Conservation (phyloP, 2,329 filamentous ascomycete species). For the Paecilomyces sp. region DNA sequence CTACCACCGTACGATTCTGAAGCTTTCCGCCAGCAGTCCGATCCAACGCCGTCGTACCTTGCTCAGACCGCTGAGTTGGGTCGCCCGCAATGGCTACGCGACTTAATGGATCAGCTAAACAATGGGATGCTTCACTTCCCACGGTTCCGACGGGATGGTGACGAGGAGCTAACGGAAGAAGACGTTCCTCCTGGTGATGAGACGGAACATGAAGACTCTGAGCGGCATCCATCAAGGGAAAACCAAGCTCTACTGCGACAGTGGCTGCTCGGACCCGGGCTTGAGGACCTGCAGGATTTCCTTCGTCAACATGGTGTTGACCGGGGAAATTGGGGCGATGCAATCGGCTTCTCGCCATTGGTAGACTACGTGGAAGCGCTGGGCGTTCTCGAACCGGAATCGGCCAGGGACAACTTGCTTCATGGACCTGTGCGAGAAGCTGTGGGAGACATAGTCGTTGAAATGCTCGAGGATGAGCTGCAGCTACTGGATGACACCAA, state of each 20-base stretch:
- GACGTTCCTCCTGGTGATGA: constrained; percentile 7
- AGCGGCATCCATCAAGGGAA: constrained; percentile 14
- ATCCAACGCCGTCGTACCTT: constrained; percentile 25
- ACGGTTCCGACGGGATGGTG: constrained; percentile 11
- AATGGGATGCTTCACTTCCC: constrained; percentile 21
- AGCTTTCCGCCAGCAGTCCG: constrained; percentile 25
- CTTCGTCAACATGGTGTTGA: constrained; percentile 33
- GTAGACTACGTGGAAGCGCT: constrained; percentile 29
- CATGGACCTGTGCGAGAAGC: constrained; percentile 22
- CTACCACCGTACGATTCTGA: constrained; percentile 58
- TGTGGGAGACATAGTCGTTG: constrained; percentile 27
- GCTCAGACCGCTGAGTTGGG: constrained; percentile 22
- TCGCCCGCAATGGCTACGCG: constrained; percentile 28
- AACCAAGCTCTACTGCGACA: constrained; percentile 22
- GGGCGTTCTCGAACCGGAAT: constrained; percentile 15
- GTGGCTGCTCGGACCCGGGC: constrained; percentile 26
- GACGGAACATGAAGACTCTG: constrained; percentile 5
- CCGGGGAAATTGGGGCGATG: constrained; percentile 34
- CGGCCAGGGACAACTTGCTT: constrained; percentile 19
- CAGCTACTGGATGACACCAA: constrained; percentile 16
- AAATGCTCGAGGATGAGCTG: constrained; percentile 30
- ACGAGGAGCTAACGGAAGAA: constrained; percentile 9
- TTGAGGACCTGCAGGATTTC: constrained; percentile 28
- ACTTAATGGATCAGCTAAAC: constrained; percentile 29
- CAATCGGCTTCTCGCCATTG: constrained; percentile 26